These are phyloP conservation scores for Quillaja saponaria DNA, from an alignment of 306 rosid genomes.

Conservation along the genomic window DNA sequence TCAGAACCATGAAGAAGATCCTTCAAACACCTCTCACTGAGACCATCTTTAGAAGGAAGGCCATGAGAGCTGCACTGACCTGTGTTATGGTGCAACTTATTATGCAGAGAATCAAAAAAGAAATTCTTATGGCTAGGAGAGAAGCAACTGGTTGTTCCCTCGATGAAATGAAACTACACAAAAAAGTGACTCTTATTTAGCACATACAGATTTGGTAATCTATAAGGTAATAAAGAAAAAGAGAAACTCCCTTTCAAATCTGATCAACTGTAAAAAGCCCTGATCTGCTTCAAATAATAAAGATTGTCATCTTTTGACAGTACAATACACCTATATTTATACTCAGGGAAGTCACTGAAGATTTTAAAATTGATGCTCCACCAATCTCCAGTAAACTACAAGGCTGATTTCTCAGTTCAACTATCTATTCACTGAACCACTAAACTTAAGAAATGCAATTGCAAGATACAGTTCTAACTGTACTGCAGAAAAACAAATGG, in stretches of 20 bases:
- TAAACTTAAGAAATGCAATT: no score
- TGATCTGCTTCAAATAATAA: neutral
- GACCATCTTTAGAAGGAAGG: constrained; percentile 63
- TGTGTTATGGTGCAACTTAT: constrained; percentile 34
- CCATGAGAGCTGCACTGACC: constrained; percentile 80
- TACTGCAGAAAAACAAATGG: no score
- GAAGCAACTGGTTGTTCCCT: neutral
- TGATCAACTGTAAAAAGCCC: neutral
- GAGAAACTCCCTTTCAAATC: neutral
- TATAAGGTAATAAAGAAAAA: neutral
- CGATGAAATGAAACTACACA: neutral
- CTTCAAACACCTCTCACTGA: constrained; percentile 77
- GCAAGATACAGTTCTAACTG: no score
- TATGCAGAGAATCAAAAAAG: constrained; percentile 2
- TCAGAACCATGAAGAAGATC: constrained; percentile 86
- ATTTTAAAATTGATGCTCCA: no score
- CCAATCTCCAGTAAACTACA: no score
- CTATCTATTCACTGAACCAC: no score
- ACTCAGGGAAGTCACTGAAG: no score
- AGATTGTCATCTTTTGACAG: no score
- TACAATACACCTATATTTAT: no score
- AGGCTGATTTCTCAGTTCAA: no score
- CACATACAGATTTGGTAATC: neutral
- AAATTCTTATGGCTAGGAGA: neutral
- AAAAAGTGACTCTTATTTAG: neutral